phyloP scores from a whole-genome alignment of 331 rosid genomes.

The Dryas integrifolia region DNA sequence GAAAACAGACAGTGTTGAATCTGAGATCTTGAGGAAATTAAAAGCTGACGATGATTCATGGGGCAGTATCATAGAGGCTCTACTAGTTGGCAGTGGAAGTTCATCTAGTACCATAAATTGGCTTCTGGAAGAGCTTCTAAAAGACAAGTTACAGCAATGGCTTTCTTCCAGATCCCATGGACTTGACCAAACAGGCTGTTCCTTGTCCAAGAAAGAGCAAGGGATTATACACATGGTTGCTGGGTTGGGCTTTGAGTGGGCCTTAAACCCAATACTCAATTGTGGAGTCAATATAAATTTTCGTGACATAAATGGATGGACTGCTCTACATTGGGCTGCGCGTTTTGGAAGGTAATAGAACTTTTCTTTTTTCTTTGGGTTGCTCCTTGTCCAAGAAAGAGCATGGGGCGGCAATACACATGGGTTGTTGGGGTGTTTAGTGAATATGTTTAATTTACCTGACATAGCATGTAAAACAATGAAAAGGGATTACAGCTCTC shows the following conservation, averaged over 20 bases:
- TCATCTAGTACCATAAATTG: slow-evolving; percentile 62
- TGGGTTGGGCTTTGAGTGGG: slow-evolving; percentile 93
- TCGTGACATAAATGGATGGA: slow-evolving; percentile 93
- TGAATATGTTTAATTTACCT: neutral
- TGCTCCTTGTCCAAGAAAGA: neutral
- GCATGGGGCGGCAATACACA: neutral
- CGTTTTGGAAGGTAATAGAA: slow-evolving; percentile 80
- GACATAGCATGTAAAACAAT: neutral
- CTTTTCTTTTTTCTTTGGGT: neutral
- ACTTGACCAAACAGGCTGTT: slow-evolving; percentile 49
- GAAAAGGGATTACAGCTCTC: neutral
- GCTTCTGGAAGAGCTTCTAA: slow-evolving; percentile 84
- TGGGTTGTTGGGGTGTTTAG: neutral
- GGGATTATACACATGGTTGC: slow-evolving; percentile 86
- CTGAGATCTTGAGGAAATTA: slow-evolving; percentile 34
- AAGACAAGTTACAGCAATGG: slow-evolving; percentile 76
- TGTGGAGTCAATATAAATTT: slow-evolving; percentile 76
- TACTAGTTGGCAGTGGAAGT: slow-evolving; percentile 62
- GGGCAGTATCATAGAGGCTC: slow-evolving; percentile 59
- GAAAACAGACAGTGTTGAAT: slow-evolving; percentile 36
- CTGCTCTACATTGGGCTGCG: slow-evolving; percentile 98
- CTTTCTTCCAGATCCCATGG: slow-evolving; percentile 52
- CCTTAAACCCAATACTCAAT: slow-evolving; percentile 71
- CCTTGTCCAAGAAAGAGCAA: slow-evolving; percentile 87
- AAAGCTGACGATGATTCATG: slow-evolving; percentile 62